Evolutionary conservation across 805 yeast species (phyloP).

Genomic region (Hanseniaspora osmophila): DNA sequence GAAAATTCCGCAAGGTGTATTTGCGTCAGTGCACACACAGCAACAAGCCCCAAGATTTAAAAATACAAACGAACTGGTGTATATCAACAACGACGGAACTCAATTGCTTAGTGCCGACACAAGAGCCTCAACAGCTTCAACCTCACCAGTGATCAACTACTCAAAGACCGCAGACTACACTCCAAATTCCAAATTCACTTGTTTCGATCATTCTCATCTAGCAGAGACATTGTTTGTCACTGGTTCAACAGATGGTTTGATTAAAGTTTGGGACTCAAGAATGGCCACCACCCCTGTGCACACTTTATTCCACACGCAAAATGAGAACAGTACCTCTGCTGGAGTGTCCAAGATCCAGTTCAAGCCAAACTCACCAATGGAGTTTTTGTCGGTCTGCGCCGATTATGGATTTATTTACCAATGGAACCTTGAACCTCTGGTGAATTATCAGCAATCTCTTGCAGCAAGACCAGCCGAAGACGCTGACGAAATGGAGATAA

Average conservation of each 20-base stretch:
- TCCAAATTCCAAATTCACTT: conserved; percentile 10
- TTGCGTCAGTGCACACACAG: neutral
- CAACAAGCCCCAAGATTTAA: neutral
- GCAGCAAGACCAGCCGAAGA: neutral
- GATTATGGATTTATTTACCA: conserved; percentile 21
- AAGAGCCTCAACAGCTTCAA: neutral
- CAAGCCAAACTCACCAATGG: conserved; percentile 18
- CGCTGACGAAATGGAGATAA: conserved; percentile 7
- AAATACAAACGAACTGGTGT: neutral
- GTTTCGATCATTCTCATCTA: conserved; percentile 18
- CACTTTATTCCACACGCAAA: neutral
- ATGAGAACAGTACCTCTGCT: conserved; percentile 12
- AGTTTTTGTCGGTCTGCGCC: conserved; percentile 20
- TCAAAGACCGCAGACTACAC: too few species aligned
- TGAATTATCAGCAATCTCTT: neutral
- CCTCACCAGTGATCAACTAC: neutral
- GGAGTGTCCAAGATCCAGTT: conserved; percentile 20
- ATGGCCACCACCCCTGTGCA: conserved; percentile 11
- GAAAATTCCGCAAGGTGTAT: neutral
- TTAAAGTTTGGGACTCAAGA: conserved; percentile 24
- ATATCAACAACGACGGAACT: neutral
- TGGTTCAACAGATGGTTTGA: conserved; percentile 20
- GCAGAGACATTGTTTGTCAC: conserved; percentile 19
- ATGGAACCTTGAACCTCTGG: conserved; percentile 14
- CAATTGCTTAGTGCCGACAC: neutral